Conservation (phyloP, 73 alveolate genomes). For the Paramecium tetraurelia region DNA sequence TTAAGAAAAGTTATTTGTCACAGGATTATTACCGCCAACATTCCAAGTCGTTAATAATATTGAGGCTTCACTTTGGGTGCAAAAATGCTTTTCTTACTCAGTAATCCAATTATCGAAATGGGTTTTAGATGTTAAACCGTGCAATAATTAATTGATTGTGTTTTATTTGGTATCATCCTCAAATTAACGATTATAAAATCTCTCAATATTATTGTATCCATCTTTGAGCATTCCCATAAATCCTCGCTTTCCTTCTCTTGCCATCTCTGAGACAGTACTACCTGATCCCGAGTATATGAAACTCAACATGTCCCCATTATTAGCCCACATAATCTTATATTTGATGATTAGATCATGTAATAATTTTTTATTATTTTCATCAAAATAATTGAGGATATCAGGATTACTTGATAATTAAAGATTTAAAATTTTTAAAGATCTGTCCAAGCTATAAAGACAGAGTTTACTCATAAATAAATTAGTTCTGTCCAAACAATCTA, state of each 20-base stretch:
- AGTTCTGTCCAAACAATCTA: constrained; percentile 94
- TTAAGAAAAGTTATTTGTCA: constrained; percentile 69
- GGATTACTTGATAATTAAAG: background rate
- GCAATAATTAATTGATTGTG: constrained; percentile 57
- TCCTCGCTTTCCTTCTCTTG: constrained; percentile 90
- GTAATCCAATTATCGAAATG: constrained; percentile 17
- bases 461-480: constrained; percentile 63
- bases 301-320: constrained; percentile 92
- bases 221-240: constrained; percentile 86
- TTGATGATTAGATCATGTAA: constrained; percentile 28
- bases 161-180: constrained; percentile 73
- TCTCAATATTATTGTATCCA: constrained; percentile 72
- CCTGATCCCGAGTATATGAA: constrained; percentile 95
- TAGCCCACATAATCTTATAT: constrained; percentile 79
- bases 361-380: constrained; percentile 37
- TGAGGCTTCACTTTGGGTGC: constrained; percentile 36
- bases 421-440: background rate
- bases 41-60: constrained; percentile 76
- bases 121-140: background rate
- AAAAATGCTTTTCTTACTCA: background rate
- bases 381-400: constrained; percentile 23
- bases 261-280: constrained; percentile 89
- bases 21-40: constrained; percentile 74
- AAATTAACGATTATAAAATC: constrained; percentile 70
- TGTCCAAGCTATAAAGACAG: background rate